These are phyloP conservation scores for Amauroascus niger DNA, from an alignment of 2,329 filamentous ascomycete genomes.

Conservation along the genomic window DNA sequence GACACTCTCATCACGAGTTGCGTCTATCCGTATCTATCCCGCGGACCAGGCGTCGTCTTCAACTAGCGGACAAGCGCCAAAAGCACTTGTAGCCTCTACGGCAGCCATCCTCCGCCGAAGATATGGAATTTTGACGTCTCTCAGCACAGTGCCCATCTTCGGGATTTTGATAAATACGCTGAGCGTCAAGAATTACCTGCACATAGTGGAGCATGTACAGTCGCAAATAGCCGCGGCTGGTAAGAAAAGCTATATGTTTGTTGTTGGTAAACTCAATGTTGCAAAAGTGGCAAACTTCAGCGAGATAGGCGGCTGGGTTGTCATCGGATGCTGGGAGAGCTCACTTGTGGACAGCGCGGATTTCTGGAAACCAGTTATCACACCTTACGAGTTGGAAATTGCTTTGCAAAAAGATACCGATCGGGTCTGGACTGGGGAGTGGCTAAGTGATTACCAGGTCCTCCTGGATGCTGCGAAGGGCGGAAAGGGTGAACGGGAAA, in stretches of 20 bases:
- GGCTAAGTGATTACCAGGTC: conserved; percentile 76
- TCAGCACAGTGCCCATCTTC: conserved; percentile 73
- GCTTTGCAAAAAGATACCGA: conserved; percentile 65
- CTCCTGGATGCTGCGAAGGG: conserved; percentile 41
- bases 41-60: conserved; percentile 34
- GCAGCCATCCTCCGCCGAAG: conserved; percentile 63
- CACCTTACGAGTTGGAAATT: conserved; percentile 83
- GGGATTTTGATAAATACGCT: conserved; percentile 95
- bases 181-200: conserved; percentile 79
- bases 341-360: conserved; percentile 79
- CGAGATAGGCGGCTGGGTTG: conserved; percentile 92
- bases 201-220: conserved; percentile 65
- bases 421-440: conserved; percentile 75
- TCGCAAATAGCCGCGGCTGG: conserved; percentile 64
- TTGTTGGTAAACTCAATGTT: conserved; percentile 91
- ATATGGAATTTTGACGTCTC: conserved; percentile 73
- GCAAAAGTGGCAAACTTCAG: conserved; percentile 95
- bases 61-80: conserved; percentile 24
- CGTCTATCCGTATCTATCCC: conserved; percentile 67
- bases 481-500: conserved; percentile 21
- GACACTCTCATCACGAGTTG: conserved; percentile 73
- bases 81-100: conserved; percentile 42
- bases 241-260: conserved; percentile 93
- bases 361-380: conserved; percentile 82
- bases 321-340: conserved; percentile 97